Evolutionary conservation across 164 flowering plant species (phyloP), one percentile per base, ranked within the genome.

Genomic region (Aristolochia contorta): DNA sequence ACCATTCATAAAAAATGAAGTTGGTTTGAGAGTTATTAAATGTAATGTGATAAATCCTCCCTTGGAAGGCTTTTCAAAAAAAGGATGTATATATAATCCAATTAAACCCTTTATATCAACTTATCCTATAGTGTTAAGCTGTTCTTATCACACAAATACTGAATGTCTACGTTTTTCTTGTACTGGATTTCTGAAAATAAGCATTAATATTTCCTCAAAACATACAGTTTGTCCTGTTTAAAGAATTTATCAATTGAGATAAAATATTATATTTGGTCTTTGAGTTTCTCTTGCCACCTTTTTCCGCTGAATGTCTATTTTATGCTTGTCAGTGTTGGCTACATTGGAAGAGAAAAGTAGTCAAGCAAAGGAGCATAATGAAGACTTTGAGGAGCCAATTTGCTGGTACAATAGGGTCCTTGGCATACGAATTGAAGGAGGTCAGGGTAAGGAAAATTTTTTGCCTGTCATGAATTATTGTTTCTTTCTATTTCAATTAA

Each of bases 401-500:
- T 73, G 75, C 16, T 93, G 99, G 99, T 93, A 93, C 77, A 85
- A 90, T 57, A 71, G 58, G 66, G 82, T 82, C 56, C 96, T 93
- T 75, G 95, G 96, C 60, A 75, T 93, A 59, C 78, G 82, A 23
- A 77, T 90, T 63, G 95, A 86, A 73, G 82, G 78, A 30, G 91
- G 96, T 59, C 77, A 74, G 70, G 99, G 99, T 93, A 84, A 74
- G 52, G 27, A 32, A 19, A 37, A 20, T 23, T 57, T 43, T 62
- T 49, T 63, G 43, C 43, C 43, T 37, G 43, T 37, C 43, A 37
- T 10, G 30, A 19, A 8, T 15, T 24, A 23, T n/a, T 10, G 6
- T 47, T 23, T 59, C 14, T 19, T 12, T 10, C 10, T 45, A 21
- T 22, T 15, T 46, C 12, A 8, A 45, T 33, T 59, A 13, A 6